These are phyloP conservation scores for Talaromyces islandicus DNA, from an alignment of 2,329 filamentous ascomycete species.

Conservation along the genomic window DNA sequence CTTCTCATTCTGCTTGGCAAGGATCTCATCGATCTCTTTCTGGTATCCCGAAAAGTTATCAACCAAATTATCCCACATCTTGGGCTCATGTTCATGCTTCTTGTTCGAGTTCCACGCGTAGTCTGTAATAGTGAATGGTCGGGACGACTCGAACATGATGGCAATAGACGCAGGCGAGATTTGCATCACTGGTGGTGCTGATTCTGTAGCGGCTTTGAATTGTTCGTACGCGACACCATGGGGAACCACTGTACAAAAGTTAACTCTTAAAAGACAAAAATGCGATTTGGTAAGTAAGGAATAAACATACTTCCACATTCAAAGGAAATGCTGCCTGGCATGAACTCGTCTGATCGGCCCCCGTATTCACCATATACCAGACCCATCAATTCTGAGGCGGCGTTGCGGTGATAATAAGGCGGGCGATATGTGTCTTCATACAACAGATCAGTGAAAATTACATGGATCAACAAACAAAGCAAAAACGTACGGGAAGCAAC, in stretches of 20 bases:
- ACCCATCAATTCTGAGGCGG: constrained; percentile 34
- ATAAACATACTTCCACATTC: constrained; percentile 27
- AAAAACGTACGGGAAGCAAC: constrained; percentile 27
- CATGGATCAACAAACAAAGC: neutral
- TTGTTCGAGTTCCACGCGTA: constrained; percentile 31
- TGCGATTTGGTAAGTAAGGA: too few relatives aligned
- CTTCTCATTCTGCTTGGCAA: constrained; percentile 26
- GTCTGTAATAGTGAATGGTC: constrained; percentile 30
- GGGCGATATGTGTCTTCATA: constrained; percentile 33
- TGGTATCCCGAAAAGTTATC: constrained; percentile 47
- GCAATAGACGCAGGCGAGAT: constrained; percentile 29
- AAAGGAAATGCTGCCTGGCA: constrained; percentile 29
- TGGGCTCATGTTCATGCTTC: constrained; percentile 43
- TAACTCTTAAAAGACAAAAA: neutral
- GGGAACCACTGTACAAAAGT: constrained; percentile 23
- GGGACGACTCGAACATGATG: constrained; percentile 31
- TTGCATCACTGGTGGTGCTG: constrained; percentile 20
- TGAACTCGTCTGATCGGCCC: constrained; percentile 28
- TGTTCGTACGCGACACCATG: constrained; percentile 31
- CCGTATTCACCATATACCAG: constrained; percentile 30
- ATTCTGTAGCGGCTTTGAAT: constrained; percentile 25
- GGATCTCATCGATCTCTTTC: constrained; percentile 42
- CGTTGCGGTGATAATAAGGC: constrained; percentile 40
- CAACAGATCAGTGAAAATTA: neutral
- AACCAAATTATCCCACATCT: constrained; percentile 51